Conservation (phyloP, 257 asterid genomes). For the Henckelia pumila region DNA sequence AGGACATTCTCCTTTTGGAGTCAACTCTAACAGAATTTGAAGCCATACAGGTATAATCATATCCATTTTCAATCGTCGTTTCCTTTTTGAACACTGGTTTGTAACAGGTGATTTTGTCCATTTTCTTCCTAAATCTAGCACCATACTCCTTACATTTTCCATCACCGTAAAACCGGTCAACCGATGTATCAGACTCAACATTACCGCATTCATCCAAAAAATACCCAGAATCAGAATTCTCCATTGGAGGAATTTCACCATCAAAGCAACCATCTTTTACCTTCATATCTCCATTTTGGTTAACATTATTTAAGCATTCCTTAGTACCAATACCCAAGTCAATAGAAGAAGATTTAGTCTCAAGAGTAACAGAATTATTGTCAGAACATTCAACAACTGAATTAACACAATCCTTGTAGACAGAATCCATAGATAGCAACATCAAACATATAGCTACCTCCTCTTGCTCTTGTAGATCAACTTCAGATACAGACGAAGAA, state of each 20-base stretch:
- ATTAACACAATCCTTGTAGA: conserved; percentile 48
- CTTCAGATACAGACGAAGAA: conserved; percentile 67
- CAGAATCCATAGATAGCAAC: conserved; percentile 76
- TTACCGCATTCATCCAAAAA: conserved; percentile 65
- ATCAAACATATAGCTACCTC: conserved; percentile 78
- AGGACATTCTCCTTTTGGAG: conserved; percentile 40
- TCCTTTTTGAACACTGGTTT: conserved; percentile 32
- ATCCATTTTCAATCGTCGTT: conserved; percentile 25
- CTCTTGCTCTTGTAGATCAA: conserved; percentile 58
- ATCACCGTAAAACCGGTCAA: conserved; percentile 13
- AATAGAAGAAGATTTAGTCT: conserved; percentile 73
- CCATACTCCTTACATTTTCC: conserved; percentile 27
- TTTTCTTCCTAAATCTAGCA: conserved; percentile 31
- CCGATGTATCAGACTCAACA: conserved; percentile 69
- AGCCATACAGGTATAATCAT: conserved; percentile 26
- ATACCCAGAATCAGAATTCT: conserved; percentile 85
- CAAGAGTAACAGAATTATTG: conserved; percentile 71
- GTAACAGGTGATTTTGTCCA: conserved; percentile 30
- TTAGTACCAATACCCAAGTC: conserved; percentile 42
- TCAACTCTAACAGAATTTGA: conserved; percentile 28
- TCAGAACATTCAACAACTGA: conserved; percentile 88
- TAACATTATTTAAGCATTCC: conserved; percentile 24
- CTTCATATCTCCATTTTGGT: conserved; percentile 33
- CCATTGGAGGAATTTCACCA: conserved; percentile 38
- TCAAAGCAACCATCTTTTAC: conserved; percentile 31